Conservation (phyloP, 73 alveolate genomes). For the Symbiodinium natans region DNA sequence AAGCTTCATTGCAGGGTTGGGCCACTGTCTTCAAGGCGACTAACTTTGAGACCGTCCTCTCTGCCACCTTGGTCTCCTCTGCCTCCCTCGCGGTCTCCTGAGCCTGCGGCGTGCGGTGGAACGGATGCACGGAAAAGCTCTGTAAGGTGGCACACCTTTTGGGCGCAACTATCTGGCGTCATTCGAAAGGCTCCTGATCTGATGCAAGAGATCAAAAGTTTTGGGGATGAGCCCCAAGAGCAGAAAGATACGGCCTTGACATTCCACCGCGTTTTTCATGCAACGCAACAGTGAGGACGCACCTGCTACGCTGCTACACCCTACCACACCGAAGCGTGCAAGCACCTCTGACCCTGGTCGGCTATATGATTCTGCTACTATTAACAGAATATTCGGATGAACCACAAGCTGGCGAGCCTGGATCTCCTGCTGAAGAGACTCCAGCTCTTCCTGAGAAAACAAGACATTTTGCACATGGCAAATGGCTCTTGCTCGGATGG, state of each 20-base stretch:
- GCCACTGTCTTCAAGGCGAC: too few relatives aligned
- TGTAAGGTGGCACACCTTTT: too few relatives aligned
- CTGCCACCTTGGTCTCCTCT: neutral
- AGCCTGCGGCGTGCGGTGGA: neutral
- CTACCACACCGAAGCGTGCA: too few relatives aligned
- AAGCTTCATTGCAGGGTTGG: too few relatives aligned
- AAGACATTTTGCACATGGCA: too few relatives aligned
- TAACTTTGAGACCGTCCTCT: too few relatives aligned
- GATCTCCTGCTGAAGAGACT: neutral
- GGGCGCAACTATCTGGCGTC: neutral
- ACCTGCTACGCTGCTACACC: neutral
- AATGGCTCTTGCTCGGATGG: too few relatives aligned
- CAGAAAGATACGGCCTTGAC: neutral
- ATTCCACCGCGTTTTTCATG: neutral
- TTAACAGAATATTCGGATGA: too few relatives aligned
- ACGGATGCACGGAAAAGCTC: too few relatives aligned
- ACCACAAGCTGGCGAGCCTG: neutral
- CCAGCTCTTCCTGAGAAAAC: constrained; percentile 2
- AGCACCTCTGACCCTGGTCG: neutral
- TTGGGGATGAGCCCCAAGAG: too few relatives aligned
- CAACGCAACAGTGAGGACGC: neutral
- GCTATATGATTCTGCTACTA: neutral
- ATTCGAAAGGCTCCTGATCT: neutral
- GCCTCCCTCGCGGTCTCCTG: neutral
- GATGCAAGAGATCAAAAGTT: too few relatives aligned